phyloP scores from a whole-genome alignment of 176 grass and related monocot species.

The Carex scoparia region DNA sequence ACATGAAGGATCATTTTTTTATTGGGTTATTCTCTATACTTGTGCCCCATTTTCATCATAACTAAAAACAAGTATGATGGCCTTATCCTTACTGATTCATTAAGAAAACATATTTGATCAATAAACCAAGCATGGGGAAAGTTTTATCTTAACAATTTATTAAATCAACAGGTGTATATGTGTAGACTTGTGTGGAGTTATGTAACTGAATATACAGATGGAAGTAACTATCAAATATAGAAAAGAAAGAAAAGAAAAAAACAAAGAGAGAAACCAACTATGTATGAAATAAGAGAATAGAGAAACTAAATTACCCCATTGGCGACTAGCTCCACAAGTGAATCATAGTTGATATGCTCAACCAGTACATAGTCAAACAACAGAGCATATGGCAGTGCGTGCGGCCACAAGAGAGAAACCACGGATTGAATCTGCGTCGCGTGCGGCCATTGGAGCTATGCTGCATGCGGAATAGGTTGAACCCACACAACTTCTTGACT shows the following conservation, averaged over 20 bases:
- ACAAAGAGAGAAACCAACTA: neutral
- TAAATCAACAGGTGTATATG: neutral
- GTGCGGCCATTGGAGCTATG: too few relatives aligned
- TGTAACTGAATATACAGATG: neutral
- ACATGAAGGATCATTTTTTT: neutral
- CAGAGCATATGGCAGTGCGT: constrained; percentile 77
- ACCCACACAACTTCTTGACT: too few relatives aligned
- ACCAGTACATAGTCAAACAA: constrained; percentile 40
- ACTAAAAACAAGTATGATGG: neutral
- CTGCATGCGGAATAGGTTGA: too few relatives aligned
- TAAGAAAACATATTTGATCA: neutral
- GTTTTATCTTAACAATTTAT: neutral
- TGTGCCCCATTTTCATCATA: neutral
- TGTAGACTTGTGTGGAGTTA: neutral
- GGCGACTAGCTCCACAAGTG: neutral
- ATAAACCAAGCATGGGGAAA: neutral
- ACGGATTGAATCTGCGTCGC: too few relatives aligned
- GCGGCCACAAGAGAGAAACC: too few relatives aligned
- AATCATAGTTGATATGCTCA: neutral
- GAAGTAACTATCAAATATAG: neutral
- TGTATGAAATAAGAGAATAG: constrained; percentile 1
- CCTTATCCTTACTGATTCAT: too few relatives aligned
- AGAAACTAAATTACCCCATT: constrained; percentile 6
- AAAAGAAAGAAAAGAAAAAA: too few relatives aligned
- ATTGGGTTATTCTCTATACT: too few relatives aligned